A percentile compares a stretch with the other conserved stretches of the same genome.
These are phyloP conservation scores for Globisporangium splendens DNA, from an alignment of 352 stramenopile genomes.

Conservation along the genomic window DNA sequence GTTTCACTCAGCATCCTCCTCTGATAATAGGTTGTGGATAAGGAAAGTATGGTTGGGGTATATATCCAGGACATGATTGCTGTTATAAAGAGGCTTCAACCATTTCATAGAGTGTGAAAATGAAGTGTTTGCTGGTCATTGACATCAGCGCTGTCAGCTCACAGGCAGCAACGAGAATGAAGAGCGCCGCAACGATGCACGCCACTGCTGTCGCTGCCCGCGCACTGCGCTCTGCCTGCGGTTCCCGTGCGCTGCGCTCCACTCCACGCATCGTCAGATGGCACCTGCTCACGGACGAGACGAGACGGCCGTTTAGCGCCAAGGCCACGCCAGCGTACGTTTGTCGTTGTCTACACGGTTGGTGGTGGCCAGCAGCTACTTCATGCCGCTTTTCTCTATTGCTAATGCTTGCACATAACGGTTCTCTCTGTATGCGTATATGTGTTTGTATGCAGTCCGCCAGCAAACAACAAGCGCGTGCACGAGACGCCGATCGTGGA, in stretches of 20 bases:
- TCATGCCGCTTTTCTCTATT: not conserved
- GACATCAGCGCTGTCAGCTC: not conserved
- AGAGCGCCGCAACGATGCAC: not conserved
- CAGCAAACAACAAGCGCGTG: slow-evolving; percentile 32
- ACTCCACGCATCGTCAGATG: no score
- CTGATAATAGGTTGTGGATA: no score
- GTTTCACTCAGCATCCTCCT: no score
- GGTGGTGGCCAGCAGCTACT: not conserved
- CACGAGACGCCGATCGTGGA: slow-evolving; percentile 52
- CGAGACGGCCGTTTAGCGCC: not conserved
- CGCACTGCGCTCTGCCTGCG: no score
- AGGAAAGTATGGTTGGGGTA: no score
- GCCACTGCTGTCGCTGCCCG: not conserved
- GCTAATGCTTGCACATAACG: not conserved
- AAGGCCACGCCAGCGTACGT: not conserved
- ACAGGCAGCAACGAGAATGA: not conserved
- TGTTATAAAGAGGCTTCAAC: no score
- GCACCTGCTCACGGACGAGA: not conserved
- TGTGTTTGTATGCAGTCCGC: no score
- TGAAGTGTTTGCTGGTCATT: no score
- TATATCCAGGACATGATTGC: no score
- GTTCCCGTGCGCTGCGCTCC: not conserved
- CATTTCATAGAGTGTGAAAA: no score
- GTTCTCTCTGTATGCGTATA: no score
- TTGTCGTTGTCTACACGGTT: not conserved